Base-by-base conservation (phyloP, 2,329 filamentous ascomycete genomes). In the Aspergillus chevalieri region DNA sequence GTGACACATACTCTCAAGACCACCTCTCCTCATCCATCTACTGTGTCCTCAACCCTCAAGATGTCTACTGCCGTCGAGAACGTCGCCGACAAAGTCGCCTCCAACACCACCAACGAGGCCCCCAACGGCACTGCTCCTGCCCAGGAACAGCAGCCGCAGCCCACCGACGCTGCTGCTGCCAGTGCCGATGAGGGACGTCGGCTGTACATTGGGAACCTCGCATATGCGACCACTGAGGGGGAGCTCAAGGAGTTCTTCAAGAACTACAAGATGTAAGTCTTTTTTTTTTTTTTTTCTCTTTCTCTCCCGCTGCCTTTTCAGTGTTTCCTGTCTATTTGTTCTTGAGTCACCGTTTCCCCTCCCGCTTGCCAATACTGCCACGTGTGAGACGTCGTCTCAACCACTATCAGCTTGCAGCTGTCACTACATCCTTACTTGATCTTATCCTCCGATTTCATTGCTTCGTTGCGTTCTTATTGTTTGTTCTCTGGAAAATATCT, bases 221-320 rank as follows among this genome's bases (percentile, higher is more conserved):
- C 93, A 70, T 98, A 98, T 77, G 91, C 92, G 86, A 97, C 93
- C 85, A 95, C 90, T 75, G 93, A 97, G 88, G 93, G 88, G 86
- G 90, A 96, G 86, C 89, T 98, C 83, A 95, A 94, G 83, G 88
- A 93, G 67, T 98, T 98, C 84, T 98, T 98, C 87, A 92, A 93
- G 83, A 88, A 86, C 77, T 97, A 95, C 83, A 87, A 93, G 81
- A 89, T 98, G 93, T 98, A 83, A 83, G 92, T 88, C 39, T 12
- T 28, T 56, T 47, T 39, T 12, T 43, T 41, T 21, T 34, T 30
- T 47, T n/a, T n/a, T n/a, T n/a, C 38, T 14, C 39, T 24, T 12
- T n/a, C 8, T 24, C 12, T 14, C 4, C 12, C 9, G 7, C 12
- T 42, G 15, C 12, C 15, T 8, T 36, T 36, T 36, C 14, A 15